Conservation (phyloP, 805 yeast species). For the Candida boidinii region DNA sequence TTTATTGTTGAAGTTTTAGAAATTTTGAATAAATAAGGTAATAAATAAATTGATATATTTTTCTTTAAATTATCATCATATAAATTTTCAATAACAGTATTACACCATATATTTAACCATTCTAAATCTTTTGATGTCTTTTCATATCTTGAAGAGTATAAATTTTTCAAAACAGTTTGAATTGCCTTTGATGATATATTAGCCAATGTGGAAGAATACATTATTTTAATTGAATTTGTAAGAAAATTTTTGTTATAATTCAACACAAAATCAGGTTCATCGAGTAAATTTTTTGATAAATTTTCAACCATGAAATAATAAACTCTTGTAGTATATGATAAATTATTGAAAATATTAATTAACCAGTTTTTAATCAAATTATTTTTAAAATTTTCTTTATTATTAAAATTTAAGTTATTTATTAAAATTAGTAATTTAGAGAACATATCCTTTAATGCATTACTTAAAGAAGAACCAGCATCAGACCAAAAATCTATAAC, state of each 20-base stretch:
- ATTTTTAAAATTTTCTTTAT: slow-evolving; percentile 8
- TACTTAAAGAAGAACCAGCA: slow-evolving; percentile 61
- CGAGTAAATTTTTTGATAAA: slow-evolving; percentile 40
- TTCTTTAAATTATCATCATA: slow-evolving; percentile 24
- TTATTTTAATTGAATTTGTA: slow-evolving; percentile 34
- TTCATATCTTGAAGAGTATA: slow-evolving; percentile 15
- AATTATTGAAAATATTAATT: no score
- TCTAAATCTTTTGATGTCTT: slow-evolving; percentile 9
- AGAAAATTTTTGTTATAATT: slow-evolving; percentile 37
- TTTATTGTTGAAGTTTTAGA: slow-evolving; percentile 33
- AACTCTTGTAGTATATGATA: slow-evolving; percentile 49
- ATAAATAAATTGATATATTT: slow-evolving; percentile 47
- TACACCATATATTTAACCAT: slow-evolving; percentile 51
- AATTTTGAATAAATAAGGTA: slow-evolving; percentile 54
- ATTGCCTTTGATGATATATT: slow-evolving; percentile 58
- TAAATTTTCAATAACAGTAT: slow-evolving; percentile 27
- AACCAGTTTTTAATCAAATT: slow-evolving; percentile 37
- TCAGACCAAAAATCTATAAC: slow-evolving; percentile 65
- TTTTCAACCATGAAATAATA: slow-evolving; percentile 53
- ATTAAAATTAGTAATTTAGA: slow-evolving; percentile 39
- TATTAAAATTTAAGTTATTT: slow-evolving; percentile 15
- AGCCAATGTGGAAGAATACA: slow-evolving; percentile 54
- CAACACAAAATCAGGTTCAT: slow-evolving; percentile 32
- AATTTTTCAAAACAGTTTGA: slow-evolving; percentile 28
- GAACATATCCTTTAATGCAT: slow-evolving; percentile 57